Base-by-base conservation (phyloP, 805 yeast genomes). In the Myxozyma geophila region DNA sequence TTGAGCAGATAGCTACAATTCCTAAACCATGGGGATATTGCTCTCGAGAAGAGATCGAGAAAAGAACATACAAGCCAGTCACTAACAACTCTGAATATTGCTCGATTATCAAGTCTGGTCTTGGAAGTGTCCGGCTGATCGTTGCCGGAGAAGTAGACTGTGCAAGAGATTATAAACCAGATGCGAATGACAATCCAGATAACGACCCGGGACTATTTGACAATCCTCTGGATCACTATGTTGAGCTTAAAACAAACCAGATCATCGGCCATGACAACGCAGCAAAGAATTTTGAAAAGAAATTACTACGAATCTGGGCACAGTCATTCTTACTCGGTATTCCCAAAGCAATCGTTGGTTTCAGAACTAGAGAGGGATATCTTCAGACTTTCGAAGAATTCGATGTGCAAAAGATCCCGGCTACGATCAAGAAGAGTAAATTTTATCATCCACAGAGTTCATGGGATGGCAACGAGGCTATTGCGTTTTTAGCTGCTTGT, bases 81-180 rank as follows among this genome's bases (percentile, higher is more conserved):
- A 86, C 83, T 72, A 88, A 86, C 72, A 85, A 85, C 54, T 91
- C 87, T 70, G 96, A 93, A 76, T 92, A 85, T 72, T 79, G 88
- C 52, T 82, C 90, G 0, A 87, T 93, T n/a, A 92, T 92, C 6
- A 82, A 83, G 70, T 87, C 97, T 0, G 96, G 96, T 1, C 85
- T 93, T 15, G 97, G 97, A 8, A 82, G 81, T 52, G 82, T 85
- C 19, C 84, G 83, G 66, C 76, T 91, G 50, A 74, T 90, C 6
- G 75, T 92, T 51, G 96, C 92, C 0, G 97, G 97, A 1, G 98
- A 95, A 77, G 90, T 93, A 21, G 98, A 93, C 75, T 88, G 97
- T 74, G 87, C 88, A 10, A 88, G 87, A 82, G 97, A 92, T 74
- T 90, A 84, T 71, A 83, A 86, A 67, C 91, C 92, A 1, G 81